These are phyloP conservation scores for Dactylellina leptospora DNA, from an alignment of 2,329 filamentous ascomycete species.

Conservation along the genomic window DNA sequence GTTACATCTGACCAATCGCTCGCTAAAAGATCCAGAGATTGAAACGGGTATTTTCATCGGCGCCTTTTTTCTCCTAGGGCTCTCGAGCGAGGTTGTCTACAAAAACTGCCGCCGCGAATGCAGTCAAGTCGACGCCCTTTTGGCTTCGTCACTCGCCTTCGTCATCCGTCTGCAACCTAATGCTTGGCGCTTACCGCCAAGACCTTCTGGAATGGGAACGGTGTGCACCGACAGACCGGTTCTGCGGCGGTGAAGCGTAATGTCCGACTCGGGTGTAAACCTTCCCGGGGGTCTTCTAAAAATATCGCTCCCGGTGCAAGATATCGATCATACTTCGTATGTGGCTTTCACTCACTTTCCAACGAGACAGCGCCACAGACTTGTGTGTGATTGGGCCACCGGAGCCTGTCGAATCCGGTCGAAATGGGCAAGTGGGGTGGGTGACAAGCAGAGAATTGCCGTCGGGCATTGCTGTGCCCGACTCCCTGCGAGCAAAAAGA, in stretches of 20 bases:
- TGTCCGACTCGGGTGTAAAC: slow-evolving; percentile 50
- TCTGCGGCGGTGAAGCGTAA: slow-evolving; percentile 35
- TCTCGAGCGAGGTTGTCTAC: background rate
- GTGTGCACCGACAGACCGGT: slow-evolving; percentile 9
- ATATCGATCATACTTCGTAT: no score
- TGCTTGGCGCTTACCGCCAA: slow-evolving; percentile 51
- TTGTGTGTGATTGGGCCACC: slow-evolving; percentile 19
- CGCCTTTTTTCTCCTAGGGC: slow-evolving; percentile 17
- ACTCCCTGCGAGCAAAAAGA: slow-evolving; percentile 31
- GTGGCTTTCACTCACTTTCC: slow-evolving; percentile 17
- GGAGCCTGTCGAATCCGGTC: slow-evolving; percentile 40
- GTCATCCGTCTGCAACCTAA: slow-evolving; percentile 52
- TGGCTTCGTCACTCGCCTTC: slow-evolving; percentile 48
- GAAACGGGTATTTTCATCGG: slow-evolving; percentile 23
- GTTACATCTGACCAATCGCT: slow-evolving; percentile 30
- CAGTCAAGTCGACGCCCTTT: slow-evolving; percentile 31
- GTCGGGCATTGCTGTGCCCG: slow-evolving; percentile 47
- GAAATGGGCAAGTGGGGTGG: slow-evolving; percentile 47
- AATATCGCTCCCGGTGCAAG: slow-evolving; percentile 38
- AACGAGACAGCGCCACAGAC: slow-evolving; percentile 37
- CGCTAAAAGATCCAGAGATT: slow-evolving; percentile 25
- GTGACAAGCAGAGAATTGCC: slow-evolving; percentile 15
- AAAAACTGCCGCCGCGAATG: slow-evolving; percentile 37
- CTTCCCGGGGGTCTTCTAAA: slow-evolving; percentile 13
- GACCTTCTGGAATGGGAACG: slow-evolving; percentile 43